Base-by-base conservation (phyloP, 2,329 filamentous ascomycete species). In the Aureobasidium sp. region DNA sequence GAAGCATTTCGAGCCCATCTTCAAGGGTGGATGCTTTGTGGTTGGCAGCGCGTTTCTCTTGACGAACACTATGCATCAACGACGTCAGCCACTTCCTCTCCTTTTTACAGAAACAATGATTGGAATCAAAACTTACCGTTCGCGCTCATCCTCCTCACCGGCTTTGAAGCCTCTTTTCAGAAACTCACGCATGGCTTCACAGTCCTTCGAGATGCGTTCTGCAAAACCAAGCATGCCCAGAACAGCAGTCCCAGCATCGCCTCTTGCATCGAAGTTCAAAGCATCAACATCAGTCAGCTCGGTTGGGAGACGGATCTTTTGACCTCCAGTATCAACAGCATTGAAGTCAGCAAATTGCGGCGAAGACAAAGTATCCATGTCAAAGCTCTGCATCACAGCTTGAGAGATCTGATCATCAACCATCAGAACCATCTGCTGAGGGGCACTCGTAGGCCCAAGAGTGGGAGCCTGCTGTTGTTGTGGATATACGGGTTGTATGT, bases 141-240 rank as follows among this genome's bases (percentile, higher is more conserved):
- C 47, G 11, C 37, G 2, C 11, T 61, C 58, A 29, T 53, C 39
- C 6, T 61, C 48, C 6, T 47, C 37, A 6, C 32, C 21, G 5
- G 6, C 11, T 6, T 30, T 29, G n/a, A 36, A 45, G 0, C 34
- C 13, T n/a, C 58, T 29, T 8, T 7, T 14, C n/a, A 61, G 10
- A 10, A 51, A 51, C 6, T 37, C 48, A 9, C 48, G 32, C 58
- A 61, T 44, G 21, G 47, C 58, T n/a, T 37, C 47, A 10, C 44
- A 45, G 9, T 61, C 58, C 5, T 13, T 27, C 1, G 29, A 16
- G 1, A 61, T 4, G 2, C 49, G 39, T 5, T 34, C 58, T 16
- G 39, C 37, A 11, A 61, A 61, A 5, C 49, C 34, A 6, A 53
- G 39, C 37, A 53, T 53, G 8, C 58, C 49, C 7, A 61, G 9